Conservation (phyloP, 2,329 filamentous ascomycete genomes). For the Alternaria infectoria region DNA sequence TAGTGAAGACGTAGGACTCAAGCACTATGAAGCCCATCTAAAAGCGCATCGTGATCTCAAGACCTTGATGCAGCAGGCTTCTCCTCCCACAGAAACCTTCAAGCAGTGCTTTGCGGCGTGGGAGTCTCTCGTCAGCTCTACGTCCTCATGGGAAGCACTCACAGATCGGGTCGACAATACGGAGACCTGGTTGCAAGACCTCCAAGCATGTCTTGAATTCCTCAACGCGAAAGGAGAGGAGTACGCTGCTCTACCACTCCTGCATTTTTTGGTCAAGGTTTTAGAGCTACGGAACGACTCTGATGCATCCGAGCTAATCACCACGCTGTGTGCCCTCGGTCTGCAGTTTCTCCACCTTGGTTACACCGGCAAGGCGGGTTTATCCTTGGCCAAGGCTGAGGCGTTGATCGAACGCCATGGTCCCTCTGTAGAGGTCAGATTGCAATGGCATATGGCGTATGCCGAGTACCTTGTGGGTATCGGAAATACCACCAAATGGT, state of each 20-base stretch:
- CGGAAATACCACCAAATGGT: constrained; percentile 68
- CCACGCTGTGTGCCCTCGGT: constrained; percentile 56
- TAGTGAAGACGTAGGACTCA: constrained; percentile 44
- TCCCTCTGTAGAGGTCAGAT: constrained; percentile 53
- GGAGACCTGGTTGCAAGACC: constrained; percentile 56
- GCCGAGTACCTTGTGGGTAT: constrained; percentile 76
- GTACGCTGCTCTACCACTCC: constrained; percentile 55
- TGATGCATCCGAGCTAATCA: constrained; percentile 50
- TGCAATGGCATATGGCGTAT: constrained; percentile 71
- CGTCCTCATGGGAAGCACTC: constrained; percentile 48
- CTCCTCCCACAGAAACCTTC: constrained; percentile 32
- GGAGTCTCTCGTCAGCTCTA: constrained; percentile 45
- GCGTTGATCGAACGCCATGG: constrained; percentile 52
- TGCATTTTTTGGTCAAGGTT: constrained; percentile 57
- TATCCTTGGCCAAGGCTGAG: constrained; percentile 65
- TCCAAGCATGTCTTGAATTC: constrained; percentile 63
- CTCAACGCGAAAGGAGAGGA: constrained; percentile 64
- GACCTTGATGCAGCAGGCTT: constrained; percentile 49
- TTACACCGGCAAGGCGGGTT: constrained; percentile 64
- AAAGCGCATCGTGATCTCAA: constrained; percentile 49
- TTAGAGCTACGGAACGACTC: constrained; percentile 53
- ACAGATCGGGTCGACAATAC: constrained; percentile 57
- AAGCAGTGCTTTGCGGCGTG: constrained; percentile 44
- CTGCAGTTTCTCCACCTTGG: constrained; percentile 65
- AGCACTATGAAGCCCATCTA: constrained; percentile 44